Base-by-base conservation (phyloP, 2,329 filamentous ascomycete genomes). In the Rutstroemia sp. region DNA sequence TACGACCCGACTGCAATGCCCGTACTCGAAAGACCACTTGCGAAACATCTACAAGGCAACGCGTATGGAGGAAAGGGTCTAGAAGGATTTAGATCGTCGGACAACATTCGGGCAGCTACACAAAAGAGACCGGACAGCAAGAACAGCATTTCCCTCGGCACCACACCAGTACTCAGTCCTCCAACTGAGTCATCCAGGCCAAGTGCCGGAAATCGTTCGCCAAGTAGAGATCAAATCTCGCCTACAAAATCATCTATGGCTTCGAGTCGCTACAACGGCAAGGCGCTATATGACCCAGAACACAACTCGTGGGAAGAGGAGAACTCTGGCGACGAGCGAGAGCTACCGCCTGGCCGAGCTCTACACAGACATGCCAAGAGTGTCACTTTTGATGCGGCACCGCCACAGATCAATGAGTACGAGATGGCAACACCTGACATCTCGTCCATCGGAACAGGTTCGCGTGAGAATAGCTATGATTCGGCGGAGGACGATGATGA, bases 351-450 rank as follows among this genome's bases (percentile, higher is more conserved):
- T 6, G 86, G 87, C 54, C 83, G 82, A 62, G 80, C 78, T 12
- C 78, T 91, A 44, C 87, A 90, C 69, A 87, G 91, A 54, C 89
- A 96, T 72, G 86, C 90, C 48, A 99, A 99, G 78, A 96, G 92
- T 67, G 94, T 99, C 57, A 99, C 92, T 0, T 99, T 99, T 69
- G 91, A 97, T 73, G 88, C 87, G 39, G 91, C 89, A 2, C 92
- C 92, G 21, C 94, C 94, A 23, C 89, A 95, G 69, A 81, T 99
- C 67, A 96, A 97, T 69, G 94, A 99, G 73, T 99, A 97, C 71
- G 94, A 97, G 73, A 92, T 96, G 88, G 88, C 90, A 37, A 99
- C 94, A 2, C 94, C 94, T 10, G 94, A 96, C 68, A 82, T 95
- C n/a, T 96, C 92, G 1, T 95, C 92, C 0, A 79, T 95, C 23